phyloP scores from a whole-genome alignment of 176 grass and related monocot species.

The Carex cristatella region DNA sequence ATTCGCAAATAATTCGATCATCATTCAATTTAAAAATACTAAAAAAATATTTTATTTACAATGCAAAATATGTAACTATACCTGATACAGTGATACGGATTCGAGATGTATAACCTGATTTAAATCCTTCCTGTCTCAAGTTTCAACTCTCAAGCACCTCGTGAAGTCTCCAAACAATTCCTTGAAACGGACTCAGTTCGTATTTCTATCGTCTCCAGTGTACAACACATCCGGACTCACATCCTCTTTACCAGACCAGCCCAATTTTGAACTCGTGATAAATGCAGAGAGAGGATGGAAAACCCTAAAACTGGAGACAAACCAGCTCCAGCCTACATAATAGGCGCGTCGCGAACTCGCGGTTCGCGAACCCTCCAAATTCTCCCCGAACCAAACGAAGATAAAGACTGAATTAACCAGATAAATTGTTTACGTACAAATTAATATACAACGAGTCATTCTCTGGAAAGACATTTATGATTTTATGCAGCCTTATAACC shows the following conservation, averaged over 20 bases:
- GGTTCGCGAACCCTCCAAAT: neutral
- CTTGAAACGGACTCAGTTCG: neutral
- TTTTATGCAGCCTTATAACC: neutral
- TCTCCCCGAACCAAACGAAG: neutral
- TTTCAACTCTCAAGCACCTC: too few species aligned
- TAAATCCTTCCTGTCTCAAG: too few species aligned
- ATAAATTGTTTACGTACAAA: neutral
- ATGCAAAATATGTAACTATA: too few species aligned
- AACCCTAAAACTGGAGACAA: neutral
- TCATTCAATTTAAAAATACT: too few species aligned
- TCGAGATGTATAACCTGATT: too few species aligned
- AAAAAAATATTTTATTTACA: too few species aligned
- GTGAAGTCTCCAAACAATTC: neutral
- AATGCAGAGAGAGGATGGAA: neutral
- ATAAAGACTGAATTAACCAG: neutral
- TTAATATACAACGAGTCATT: neutral
- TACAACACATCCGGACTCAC: neutral
- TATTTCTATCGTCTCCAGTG: neutral
- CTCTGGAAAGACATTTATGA: neutral
- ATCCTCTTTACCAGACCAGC: neutral
- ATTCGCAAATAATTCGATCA: too few species aligned
- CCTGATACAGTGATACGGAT: too few species aligned
- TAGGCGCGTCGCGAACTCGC: neutral
- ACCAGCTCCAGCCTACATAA: neutral
- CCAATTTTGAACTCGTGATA: neutral